A percentile compares a stretch with the other conserved stretches of the same genome.
Conservation (phyloP, 2,329 filamentous ascomycete species). For the Paecilomyces fulvus region DNA sequence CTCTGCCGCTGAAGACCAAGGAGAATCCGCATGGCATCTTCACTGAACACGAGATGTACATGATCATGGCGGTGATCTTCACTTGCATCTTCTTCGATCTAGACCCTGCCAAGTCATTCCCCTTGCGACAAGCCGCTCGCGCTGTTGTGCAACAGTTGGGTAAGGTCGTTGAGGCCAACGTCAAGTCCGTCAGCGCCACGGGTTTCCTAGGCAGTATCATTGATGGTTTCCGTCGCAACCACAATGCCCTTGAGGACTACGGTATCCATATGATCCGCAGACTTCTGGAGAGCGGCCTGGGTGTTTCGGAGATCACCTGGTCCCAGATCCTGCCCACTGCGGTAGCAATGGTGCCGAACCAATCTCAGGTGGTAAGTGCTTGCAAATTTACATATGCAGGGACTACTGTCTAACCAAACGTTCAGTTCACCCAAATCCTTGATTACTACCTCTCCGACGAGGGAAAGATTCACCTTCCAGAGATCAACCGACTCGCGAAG, state of each 20-base stretch:
- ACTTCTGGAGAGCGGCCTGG: constrained; percentile 55
- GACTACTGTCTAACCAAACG: neutral
- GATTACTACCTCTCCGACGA: constrained; percentile 61
- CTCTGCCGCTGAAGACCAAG: constrained; percentile 47
- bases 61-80: constrained; percentile 57
- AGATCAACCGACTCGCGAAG: constrained; percentile 53
- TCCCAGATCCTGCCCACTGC: constrained; percentile 61
- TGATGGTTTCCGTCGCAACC: constrained; percentile 41
- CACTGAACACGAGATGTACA: constrained; percentile 50
- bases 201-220: constrained; percentile 48
- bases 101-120: constrained; percentile 59
- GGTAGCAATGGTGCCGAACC: constrained; percentile 59
- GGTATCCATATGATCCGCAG: constrained; percentile 58
- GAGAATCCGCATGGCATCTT: constrained; percentile 45
- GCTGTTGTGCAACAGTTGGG: constrained; percentile 53
- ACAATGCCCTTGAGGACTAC: constrained; percentile 52
- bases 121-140: constrained; percentile 50
- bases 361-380: constrained; percentile 55
- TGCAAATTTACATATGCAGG: constrained; percentile 10
- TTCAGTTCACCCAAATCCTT: constrained; percentile 61
- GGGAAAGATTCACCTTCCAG: constrained; percentile 48
- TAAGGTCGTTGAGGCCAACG: constrained; percentile 53
- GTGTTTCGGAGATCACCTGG: constrained; percentile 59
- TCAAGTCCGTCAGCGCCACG: constrained; percentile 52
- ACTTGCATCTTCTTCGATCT: constrained; percentile 57